Conservation (phyloP, 768 basidiomycete genomes). For the Pisolithus tinctorius region DNA sequence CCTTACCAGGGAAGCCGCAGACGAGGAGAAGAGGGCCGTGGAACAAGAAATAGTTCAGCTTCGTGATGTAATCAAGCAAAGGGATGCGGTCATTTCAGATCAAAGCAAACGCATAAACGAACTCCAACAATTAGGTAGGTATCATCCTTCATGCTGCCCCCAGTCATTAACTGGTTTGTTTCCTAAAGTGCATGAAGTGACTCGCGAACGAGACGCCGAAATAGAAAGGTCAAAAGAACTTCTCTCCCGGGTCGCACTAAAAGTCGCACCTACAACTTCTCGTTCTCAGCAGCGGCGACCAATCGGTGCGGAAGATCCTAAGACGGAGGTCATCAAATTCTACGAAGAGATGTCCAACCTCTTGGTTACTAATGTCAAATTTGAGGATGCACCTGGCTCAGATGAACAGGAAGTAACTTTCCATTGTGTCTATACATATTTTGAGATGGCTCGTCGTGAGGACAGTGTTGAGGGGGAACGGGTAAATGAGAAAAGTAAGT, state of each 20-base stretch:
- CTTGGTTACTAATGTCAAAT: slow-evolving; percentile 56
- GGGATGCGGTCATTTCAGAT: slow-evolving; percentile 33
- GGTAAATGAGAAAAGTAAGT: slow-evolving; percentile 26
- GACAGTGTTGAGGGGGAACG: slow-evolving; percentile 29
- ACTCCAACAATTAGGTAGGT: slow-evolving; percentile 44
- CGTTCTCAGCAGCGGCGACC: slow-evolving; percentile 31
- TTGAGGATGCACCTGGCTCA: slow-evolving; percentile 24
- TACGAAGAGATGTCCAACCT: slow-evolving; percentile 88
- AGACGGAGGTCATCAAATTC: slow-evolving; percentile 55
- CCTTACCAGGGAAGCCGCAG: slow-evolving; percentile 66
- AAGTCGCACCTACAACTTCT: slow-evolving; percentile 30
- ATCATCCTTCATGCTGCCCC: background rate
- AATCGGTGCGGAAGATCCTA: slow-evolving; percentile 44
- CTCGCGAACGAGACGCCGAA: slow-evolving; percentile 55
- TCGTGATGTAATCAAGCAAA: slow-evolving; percentile 37
- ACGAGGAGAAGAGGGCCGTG: slow-evolving; percentile 53
- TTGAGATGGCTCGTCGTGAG: slow-evolving; percentile 24
- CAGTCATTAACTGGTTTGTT: slow-evolving; percentile 1
- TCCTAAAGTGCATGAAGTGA: slow-evolving; percentile 42
- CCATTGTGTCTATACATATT: slow-evolving; percentile 64
- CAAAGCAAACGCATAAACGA: slow-evolving; percentile 42
- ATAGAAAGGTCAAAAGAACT: slow-evolving; percentile 47
- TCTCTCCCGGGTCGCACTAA: slow-evolving; percentile 36
- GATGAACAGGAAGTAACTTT: slow-evolving; percentile 47
- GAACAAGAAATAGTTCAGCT: slow-evolving; percentile 43